Conservation (phyloP, 1,139 yeast genomes). For the Debaryomyces fabryi region DNA sequence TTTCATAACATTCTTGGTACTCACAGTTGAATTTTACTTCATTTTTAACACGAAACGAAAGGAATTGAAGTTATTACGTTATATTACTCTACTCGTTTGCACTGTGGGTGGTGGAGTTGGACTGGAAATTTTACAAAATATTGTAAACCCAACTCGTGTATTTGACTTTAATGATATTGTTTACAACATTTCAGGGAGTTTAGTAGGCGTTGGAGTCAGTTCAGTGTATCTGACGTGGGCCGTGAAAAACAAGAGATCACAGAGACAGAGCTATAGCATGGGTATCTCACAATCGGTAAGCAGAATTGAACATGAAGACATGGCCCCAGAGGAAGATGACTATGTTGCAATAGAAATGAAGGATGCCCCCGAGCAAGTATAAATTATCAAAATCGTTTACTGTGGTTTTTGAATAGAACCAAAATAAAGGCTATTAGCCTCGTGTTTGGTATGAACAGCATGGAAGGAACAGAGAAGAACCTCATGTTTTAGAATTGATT, state of each 20-base stretch:
- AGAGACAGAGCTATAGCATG: conserved; percentile 5
- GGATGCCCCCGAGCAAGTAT: conserved; percentile 8
- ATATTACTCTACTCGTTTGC: conserved; percentile 47
- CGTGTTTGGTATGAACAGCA: too few relatives aligned
- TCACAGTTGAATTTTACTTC: conserved; percentile 59
- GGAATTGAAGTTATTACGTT: conserved; percentile 39
- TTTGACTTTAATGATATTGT: conserved; percentile 55
- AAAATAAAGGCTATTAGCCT: too few relatives aligned
- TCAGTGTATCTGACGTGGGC: conserved; percentile 16
- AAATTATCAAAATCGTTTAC: neutral
- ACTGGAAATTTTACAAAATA: conserved; percentile 54
- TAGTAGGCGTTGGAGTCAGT: conserved; percentile 26
- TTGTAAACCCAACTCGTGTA: conserved; percentile 47
- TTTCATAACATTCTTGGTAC: conserved; percentile 48
- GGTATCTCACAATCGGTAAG: conserved; percentile 8
- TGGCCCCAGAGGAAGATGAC: conserved; percentile 7
- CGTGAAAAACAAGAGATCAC: conserved; percentile 10
- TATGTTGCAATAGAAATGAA: conserved; percentile 14
- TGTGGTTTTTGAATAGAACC: too few relatives aligned
- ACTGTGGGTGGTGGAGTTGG: conserved; percentile 48
- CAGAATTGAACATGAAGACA: neutral
- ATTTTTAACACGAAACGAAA: conserved; percentile 45
- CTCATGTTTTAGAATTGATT: too few relatives aligned
- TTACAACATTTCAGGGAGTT: conserved; percentile 43
- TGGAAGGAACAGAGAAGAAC: too few relatives aligned